Evolutionary conservation across 1,139 yeast genomes (phyloP).

Genomic region (Yamadazyma spencermartinsiae): DNA sequence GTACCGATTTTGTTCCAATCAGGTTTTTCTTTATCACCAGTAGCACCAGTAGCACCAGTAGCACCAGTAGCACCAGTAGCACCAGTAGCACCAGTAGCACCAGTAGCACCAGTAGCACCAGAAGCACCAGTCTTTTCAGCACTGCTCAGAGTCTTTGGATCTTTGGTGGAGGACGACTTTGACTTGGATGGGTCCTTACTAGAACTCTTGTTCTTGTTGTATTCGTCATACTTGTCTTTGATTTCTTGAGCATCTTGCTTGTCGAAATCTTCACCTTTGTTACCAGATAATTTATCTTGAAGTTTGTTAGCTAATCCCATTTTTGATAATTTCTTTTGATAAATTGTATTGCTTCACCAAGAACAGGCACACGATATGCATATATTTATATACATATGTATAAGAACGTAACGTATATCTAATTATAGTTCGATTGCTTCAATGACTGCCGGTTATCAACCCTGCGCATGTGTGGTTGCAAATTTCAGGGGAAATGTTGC

Average conservation of each 20-base stretch:
- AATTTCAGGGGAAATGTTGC: constrained; percentile 1
- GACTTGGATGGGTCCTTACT: constrained; percentile 12
- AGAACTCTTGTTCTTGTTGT: constrained; percentile 28
- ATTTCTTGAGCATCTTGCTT: constrained; percentile 26
- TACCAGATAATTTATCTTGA: constrained; percentile 24
- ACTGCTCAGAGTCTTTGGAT: too few species aligned
- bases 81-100: constrained; percentile 17
- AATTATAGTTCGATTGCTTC: constrained; percentile 1
- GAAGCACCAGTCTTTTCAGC: constrained; percentile 13
- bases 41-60: constrained; percentile 14
- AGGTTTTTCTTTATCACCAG: constrained; percentile 12
- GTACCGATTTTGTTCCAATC: constrained; percentile 13
- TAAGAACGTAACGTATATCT: too few species aligned
- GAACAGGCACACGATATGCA: background rate
- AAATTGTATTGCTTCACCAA: too few species aligned
- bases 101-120: constrained; percentile 10
- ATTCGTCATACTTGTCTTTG: constrained; percentile 27
- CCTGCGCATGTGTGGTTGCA: constrained; percentile 1
- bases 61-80: constrained; percentile 17
- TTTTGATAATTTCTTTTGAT: constrained; percentile 7
- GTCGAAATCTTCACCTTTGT: constrained; percentile 2
- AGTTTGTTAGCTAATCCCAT: constrained; percentile 42
- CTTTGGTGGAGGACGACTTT: constrained; percentile 7
- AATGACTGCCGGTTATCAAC: constrained; percentile 1
- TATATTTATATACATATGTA: background rate